phyloP scores from a whole-genome alignment of 495 filamentous ascomycete species.

The Peziza echinospora region DNA sequence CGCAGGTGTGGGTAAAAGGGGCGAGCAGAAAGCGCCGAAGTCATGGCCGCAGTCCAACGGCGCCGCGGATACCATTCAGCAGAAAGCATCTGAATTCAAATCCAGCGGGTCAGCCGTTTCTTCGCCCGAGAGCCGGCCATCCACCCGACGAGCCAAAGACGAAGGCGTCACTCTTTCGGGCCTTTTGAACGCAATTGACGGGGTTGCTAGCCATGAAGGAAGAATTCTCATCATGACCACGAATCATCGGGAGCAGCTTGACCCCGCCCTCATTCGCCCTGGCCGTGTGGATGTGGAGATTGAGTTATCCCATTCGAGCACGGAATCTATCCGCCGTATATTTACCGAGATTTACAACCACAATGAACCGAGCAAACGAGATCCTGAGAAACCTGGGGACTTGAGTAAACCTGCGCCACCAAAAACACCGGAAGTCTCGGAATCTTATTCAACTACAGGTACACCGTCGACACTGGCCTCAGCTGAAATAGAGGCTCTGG shows the following conservation, averaged over 20 bases:
- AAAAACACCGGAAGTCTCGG: slow-evolving; percentile 32
- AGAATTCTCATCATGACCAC: slow-evolving; percentile 71
- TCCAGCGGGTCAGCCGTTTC: slow-evolving; percentile 1
- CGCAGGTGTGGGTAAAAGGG: slow-evolving; percentile 24
- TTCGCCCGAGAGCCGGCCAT: background rate
- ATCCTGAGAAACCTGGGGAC: background rate
- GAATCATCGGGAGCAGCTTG: slow-evolving; percentile 55
- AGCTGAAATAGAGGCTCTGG: slow-evolving; percentile 14
- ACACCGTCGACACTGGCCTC: slow-evolving; percentile 6
- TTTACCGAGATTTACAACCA: slow-evolving; percentile 28
- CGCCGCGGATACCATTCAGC: too few relatives aligned
- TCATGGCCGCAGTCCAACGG: background rate
- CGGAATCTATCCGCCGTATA: slow-evolving; percentile 26
- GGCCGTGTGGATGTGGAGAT: slow-evolving; percentile 60
- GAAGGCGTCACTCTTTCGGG: slow-evolving; percentile 39
- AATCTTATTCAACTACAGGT: slow-evolving; percentile 36
- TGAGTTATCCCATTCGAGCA: slow-evolving; percentile 34
- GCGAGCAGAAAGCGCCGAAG: slow-evolving; percentile 3
- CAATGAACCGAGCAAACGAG: too few relatives aligned
- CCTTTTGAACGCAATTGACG: slow-evolving; percentile 59
- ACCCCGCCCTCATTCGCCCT: slow-evolving; percentile 52
- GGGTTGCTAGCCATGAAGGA: slow-evolving; percentile 56
- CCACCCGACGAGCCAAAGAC: background rate
- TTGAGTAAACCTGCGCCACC: slow-evolving; percentile 22
- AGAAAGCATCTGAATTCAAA: slow-evolving; percentile 1